phyloP scores from a whole-genome alignment of 768 basidiomycete genomes.

The Lactarius vividus region DNA sequence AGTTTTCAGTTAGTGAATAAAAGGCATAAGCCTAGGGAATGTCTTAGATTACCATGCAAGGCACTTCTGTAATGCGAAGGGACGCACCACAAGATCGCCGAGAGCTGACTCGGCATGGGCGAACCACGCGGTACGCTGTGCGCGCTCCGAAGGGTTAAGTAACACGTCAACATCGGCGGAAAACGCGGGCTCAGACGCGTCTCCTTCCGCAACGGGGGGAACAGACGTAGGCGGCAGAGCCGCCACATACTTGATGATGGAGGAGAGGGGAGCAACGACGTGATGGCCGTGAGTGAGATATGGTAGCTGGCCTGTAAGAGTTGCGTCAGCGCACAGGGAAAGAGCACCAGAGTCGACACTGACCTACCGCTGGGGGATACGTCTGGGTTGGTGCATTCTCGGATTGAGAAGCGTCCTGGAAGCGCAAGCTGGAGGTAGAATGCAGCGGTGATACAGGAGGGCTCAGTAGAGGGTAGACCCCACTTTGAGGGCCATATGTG shows the following conservation, averaged over 20 bases:
- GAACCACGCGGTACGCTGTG: slow-evolving; percentile 58
- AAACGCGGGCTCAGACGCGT: slow-evolving; percentile 20
- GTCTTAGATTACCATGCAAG: slow-evolving; percentile 17
- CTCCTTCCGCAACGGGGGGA: slow-evolving; percentile 31
- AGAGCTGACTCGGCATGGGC: slow-evolving; percentile 64
- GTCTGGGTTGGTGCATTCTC: slow-evolving; percentile 66
- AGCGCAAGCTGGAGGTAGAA: slow-evolving; percentile 66
- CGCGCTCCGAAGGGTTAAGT: slow-evolving; percentile 46
- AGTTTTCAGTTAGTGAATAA: slow-evolving; percentile 63
- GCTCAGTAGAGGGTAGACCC: slow-evolving; percentile 64
- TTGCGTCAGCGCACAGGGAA: background rate
- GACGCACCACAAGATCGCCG: slow-evolving; percentile 68
- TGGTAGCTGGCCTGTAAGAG: slow-evolving; percentile 61
- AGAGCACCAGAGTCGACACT: slow-evolving; percentile 23
- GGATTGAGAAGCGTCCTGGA: slow-evolving; percentile 64
- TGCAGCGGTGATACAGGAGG: slow-evolving; percentile 60
- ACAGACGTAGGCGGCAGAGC: slow-evolving; percentile 40
- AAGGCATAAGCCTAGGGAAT: slow-evolving; percentile 54
- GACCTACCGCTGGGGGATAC: slow-evolving; percentile 67
- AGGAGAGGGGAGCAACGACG: slow-evolving; percentile 48
- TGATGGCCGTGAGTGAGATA: slow-evolving; percentile 60
- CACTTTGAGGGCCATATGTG: slow-evolving; percentile 72
- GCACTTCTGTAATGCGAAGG: background rate
- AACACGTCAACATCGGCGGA: slow-evolving; percentile 47
- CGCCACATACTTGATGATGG: slow-evolving; percentile 65